Base-by-base conservation (phyloP, 2,329 filamentous ascomycete species). In the Colletotrichum ledebouriae region DNA sequence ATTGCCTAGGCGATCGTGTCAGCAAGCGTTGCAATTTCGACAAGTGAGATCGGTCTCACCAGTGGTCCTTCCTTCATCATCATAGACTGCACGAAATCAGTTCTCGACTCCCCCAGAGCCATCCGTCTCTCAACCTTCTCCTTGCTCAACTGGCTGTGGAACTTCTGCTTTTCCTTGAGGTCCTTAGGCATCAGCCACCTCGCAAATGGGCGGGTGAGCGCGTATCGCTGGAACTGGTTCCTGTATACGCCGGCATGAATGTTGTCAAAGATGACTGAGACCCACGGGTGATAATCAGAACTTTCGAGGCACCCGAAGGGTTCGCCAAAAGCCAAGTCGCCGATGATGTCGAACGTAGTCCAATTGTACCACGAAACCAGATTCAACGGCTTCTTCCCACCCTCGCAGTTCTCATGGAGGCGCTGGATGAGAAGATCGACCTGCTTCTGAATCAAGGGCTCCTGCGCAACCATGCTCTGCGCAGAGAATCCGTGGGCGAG, bases 271-370 rank as follows among this genome's bases (percentile, higher is more conserved):
- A 78, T 70, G 0, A 73, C 55, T 0, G 44, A 53, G 0, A 78
- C 74, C 72, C 74, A 77, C 0, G 74, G 73, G 53, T 78, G 75
- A n/a, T 73, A 74, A 7, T 64, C 66, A 7, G 64, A 67, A 0
- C 67, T 69, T 4, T 73, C 62, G 2, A 78, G 71, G 41, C 75
- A 75, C 11, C 71, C 72, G 47, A 77, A 78, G 2, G 73, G 64
- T 41, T 75, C 73, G 11, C 76, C 77, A 57, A 78, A 76, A 2
- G 71, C 68, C 10, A 78, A 66, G 44, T 76, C 73, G 11, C 75
- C 76, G 15, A 78, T 75, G 9, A 78, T 70, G 52, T 78, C 76
- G 42, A 78, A 78, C 0, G 76, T 76, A 3, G 71, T 70, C 46
- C 57, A 75, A 44, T 73, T 74, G 67, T 67, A 69, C 67, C 67